Base-by-base conservation (phyloP, 2,329 filamentous ascomycete genomes). In the Fusarium sp. region DNA sequence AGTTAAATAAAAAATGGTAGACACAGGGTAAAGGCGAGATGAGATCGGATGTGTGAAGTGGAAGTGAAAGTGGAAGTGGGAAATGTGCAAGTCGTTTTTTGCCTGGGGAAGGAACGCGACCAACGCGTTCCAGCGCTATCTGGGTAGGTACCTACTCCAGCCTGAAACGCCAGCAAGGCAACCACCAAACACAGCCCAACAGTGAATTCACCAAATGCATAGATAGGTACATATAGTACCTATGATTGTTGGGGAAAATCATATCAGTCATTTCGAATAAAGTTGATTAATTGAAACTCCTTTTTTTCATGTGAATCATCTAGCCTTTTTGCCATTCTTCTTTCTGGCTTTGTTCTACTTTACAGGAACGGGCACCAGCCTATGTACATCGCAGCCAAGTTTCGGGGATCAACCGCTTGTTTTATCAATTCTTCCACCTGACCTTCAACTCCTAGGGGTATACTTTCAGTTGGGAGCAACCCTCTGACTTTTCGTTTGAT, bases 401-500 rank as follows among this genome's bases (percentile, higher is more conserved):
- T 97, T 76, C 83, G 87, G 59, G 91, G 88, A 79, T 94, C 90
- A 23, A 91, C 92, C 34, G 97, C 96, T 82, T 95, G 90, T 77
- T 91, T 89, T 73, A 99, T 96, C 79, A 99, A 81, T 80, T 97
- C 93, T 78, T 98, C 93, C n/a, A 98, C 96, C 82, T 99, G 96
- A 0, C 97, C 96, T 80, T 98, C 96, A 3, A 98, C 94, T 28
- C 94, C 94, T 67, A 99, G 83, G 44, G 96, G 95, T 58, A 99
- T 96, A 69, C 90, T 95, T 83, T 99, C 95, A 4, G 93, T 91
- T 6, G 90, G 89, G 73, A 98, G 82, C 75, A 97, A 83, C 0
- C 96, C 96, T 74, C 89, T 90, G 28, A 99, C 89, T 81, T 98
- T 98, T 52, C 90, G 88, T 76, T 90, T 89, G 70, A 99, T 97